phyloP scores from a whole-genome alignment of 1,139 yeast species.

The Pichia sp. region DNA sequence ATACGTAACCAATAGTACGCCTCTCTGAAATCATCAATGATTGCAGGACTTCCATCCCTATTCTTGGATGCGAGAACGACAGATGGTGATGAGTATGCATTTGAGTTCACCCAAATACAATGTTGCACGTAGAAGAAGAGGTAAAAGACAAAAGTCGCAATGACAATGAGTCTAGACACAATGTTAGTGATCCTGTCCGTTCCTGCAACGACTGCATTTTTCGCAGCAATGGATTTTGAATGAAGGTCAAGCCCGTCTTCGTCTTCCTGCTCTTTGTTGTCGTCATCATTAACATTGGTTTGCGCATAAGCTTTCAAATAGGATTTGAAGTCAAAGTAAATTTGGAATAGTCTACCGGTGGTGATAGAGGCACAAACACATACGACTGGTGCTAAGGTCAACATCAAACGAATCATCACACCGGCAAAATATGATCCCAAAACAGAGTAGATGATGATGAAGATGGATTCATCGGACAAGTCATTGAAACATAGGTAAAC shows the following conservation, averaged over 20 bases:
- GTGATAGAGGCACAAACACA: constrained; percentile 92
- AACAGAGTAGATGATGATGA: constrained; percentile 83
- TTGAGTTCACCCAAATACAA: constrained; percentile 96
- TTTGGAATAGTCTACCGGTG: constrained; percentile 73
- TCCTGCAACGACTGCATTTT: constrained; percentile 4
- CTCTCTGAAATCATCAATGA: constrained; percentile 97
- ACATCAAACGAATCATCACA: constrained; percentile 97
- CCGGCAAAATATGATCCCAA: constrained; percentile 97
- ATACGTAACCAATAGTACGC: constrained; percentile 98
- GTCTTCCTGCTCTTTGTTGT: neutral
- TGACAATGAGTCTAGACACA: constrained; percentile 54
- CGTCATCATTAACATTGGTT: neutral
- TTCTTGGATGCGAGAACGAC: constrained; percentile 83
- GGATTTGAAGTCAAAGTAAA: constrained; percentile 65
- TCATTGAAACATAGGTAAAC: constrained; percentile 87
- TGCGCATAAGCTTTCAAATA: constrained; percentile 23
- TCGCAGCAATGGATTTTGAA: neutral
- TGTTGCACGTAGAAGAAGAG: constrained; percentile 81
- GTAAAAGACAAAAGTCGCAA: constrained; percentile 68
- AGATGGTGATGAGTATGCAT: constrained; percentile 95
- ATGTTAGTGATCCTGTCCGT: constrained; percentile 29
- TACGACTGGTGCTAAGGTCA: constrained; percentile 91
- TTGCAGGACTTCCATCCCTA: constrained; percentile 77
- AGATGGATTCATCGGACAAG: constrained; percentile 85
- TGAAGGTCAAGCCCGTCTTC: neutral